These are phyloP conservation scores for Pythium aristosporum DNA, from an alignment of 352 stramenopile species.

Conservation along the genomic window DNA sequence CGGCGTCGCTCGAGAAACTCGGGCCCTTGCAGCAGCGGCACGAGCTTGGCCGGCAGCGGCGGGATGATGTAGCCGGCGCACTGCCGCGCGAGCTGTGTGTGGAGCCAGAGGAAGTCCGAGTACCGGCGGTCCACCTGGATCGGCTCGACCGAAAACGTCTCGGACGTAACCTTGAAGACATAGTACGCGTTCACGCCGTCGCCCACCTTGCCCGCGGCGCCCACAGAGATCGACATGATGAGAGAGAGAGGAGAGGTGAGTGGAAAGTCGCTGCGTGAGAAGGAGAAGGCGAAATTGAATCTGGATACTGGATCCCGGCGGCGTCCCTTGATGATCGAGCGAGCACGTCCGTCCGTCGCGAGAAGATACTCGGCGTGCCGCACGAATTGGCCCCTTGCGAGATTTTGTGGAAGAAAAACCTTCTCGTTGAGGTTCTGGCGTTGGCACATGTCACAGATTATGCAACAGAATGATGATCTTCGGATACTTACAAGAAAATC, in stretches of 20 bases:
- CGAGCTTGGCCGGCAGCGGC: constrained; percentile 73
- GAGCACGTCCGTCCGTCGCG: not conserved
- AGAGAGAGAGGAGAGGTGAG: not conserved
- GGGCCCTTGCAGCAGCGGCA: constrained; percentile 68
- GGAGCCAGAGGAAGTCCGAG: constrained; percentile 85
- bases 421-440: not conserved
- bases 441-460: constrained; percentile 16
- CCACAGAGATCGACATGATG: constrained; percentile 55
- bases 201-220: constrained; percentile 69
- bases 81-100: constrained; percentile 64
- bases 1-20: constrained; percentile 82
- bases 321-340: constrained; percentile 13
- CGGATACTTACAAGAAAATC: too few species aligned
- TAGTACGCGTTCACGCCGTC: constrained; percentile 85
- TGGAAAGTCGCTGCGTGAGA: not conserved
- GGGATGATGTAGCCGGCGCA: constrained; percentile 86
- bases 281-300: not conserved
- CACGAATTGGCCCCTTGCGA: too few species aligned
- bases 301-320: not conserved
- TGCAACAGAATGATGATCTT: too few species aligned
- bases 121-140: constrained; percentile 76
- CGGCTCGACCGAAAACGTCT: constrained; percentile 36
- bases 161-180: constrained; percentile 77
- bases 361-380: not conserved
- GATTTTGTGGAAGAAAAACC: constrained; percentile 9